These are phyloP conservation scores for Lepidium sativum DNA, from an alignment of 345 rosid genomes.

Conservation along the genomic window DNA sequence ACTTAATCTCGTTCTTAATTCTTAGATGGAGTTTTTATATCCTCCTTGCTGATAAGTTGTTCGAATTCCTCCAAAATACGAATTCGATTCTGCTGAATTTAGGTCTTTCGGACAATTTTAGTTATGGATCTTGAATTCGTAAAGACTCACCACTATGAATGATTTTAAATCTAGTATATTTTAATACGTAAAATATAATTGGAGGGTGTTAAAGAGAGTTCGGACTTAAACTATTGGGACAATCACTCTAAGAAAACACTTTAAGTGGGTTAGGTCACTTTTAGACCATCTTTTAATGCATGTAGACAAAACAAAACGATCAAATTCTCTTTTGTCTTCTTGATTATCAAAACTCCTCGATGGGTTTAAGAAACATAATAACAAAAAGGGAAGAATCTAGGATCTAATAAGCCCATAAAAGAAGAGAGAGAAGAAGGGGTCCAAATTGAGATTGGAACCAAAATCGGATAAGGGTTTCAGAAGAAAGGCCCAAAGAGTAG, in stretches of 20 bases:
- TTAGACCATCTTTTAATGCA: neutral
- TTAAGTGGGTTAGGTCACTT: neutral
- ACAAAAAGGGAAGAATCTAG: neutral
- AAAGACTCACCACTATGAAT: no score
- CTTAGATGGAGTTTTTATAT: no score
- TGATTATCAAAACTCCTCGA: neutral
- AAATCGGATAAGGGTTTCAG: neutral
- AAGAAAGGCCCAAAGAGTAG: constrained; percentile 23
- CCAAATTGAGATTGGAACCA: neutral
- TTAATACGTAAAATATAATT: no score
- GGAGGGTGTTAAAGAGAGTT: no score
- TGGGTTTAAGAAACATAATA: neutral
- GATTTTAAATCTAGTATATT: no score
- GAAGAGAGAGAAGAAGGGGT: neutral
- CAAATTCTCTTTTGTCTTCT: neutral
- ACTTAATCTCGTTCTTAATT: no score
- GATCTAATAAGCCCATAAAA: constrained; percentile 13
- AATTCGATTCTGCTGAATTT: no score
- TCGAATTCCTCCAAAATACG: no score
- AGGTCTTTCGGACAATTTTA: no score
- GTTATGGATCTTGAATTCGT: no score
- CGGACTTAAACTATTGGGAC: neutral
- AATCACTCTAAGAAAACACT: neutral
- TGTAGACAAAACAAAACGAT: neutral
- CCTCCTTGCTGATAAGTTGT: no score